phyloP scores from a whole-genome alignment of 495 filamentous ascomycete species.

The Talaromyces trachyspermus region DNA sequence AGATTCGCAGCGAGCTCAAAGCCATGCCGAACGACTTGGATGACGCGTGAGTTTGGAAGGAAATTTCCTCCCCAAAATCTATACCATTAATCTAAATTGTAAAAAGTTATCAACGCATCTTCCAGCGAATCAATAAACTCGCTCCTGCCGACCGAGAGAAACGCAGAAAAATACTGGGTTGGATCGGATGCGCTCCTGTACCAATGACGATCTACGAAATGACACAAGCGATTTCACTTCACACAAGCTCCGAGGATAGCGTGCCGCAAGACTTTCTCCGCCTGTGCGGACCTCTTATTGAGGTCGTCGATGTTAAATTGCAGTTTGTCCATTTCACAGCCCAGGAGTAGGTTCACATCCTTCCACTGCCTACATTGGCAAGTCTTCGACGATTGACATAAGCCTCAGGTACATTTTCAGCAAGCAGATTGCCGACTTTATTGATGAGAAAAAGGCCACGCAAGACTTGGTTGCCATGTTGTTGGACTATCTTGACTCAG shows the following conservation, averaged over 20 bases:
- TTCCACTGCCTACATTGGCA: not conserved
- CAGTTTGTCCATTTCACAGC: constrained; percentile 28
- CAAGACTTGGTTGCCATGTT: not conserved
- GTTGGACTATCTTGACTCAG: not conserved
- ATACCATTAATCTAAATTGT: not conserved
- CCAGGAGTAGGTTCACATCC: constrained; percentile 18
- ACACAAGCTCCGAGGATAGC: too few relatives aligned
- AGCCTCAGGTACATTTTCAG: not conserved
- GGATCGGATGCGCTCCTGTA: constrained; percentile 16
- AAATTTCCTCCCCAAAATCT: not conserved
- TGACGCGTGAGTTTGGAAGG: constrained; percentile 14
- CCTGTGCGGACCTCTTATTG: constrained; percentile 16
- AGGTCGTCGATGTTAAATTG: constrained; percentile 19
- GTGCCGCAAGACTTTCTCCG: not conserved
- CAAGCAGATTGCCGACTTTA: not conserved
- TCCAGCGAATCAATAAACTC: constrained; percentile 12
- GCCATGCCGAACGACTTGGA: constrained; percentile 17
- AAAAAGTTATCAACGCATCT: constrained; percentile 13
- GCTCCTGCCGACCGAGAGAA: constrained; percentile 7
- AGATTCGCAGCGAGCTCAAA: constrained; percentile 14
- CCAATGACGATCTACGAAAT: constrained; percentile 20
- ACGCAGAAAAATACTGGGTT: constrained; percentile 20
- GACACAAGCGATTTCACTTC: constrained; percentile 18
- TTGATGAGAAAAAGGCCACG: not conserved
- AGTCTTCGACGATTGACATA: not conserved